phyloP scores from a whole-genome alignment of 23 red algal species.

The Chondrus crispus region DNA sequence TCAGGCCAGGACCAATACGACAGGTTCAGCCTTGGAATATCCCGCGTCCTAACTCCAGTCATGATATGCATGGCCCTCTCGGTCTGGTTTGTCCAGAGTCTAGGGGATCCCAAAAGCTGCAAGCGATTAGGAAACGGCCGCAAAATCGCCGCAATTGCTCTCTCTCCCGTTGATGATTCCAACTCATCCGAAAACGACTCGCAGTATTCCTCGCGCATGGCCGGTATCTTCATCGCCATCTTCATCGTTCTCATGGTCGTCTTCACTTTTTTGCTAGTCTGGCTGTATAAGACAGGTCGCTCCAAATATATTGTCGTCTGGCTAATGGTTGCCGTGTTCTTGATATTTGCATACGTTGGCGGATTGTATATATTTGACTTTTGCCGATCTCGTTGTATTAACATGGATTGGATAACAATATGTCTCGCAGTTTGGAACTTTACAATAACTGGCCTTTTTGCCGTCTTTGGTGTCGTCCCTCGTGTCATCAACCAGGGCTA shows the following conservation, averaged over 20 bases:
- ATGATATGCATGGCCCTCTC: conserved; percentile 78
- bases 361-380: conserved; percentile 76
- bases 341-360: conserved; percentile 68
- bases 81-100: conserved; percentile 64
- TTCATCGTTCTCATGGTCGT: conserved; percentile 68
- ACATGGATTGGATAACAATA: conserved; percentile 78
- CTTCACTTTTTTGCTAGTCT: conserved; percentile 73
- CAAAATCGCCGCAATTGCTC: neutral
- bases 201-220: neutral
- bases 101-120: conserved; percentile 47
- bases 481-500: conserved; percentile 72
- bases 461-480: conserved; percentile 77
- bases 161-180: neutral
- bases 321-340: conserved; percentile 57
- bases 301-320: conserved; percentile 48
- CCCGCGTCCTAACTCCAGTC: conserved; percentile 61
- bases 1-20: conserved; percentile 42
- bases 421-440: conserved; percentile 68
- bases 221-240: conserved; percentile 43
- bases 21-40: conserved; percentile 35
- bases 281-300: conserved; percentile 61
- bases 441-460: conserved; percentile 62
- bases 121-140: neutral
- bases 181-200: neutral
- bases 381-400: conserved; percentile 68